Evolutionary conservation across 345 rosid genomes (phyloP), one percentile per base, ranked within the genome.

Genomic region (Angophora floribunda): DNA sequence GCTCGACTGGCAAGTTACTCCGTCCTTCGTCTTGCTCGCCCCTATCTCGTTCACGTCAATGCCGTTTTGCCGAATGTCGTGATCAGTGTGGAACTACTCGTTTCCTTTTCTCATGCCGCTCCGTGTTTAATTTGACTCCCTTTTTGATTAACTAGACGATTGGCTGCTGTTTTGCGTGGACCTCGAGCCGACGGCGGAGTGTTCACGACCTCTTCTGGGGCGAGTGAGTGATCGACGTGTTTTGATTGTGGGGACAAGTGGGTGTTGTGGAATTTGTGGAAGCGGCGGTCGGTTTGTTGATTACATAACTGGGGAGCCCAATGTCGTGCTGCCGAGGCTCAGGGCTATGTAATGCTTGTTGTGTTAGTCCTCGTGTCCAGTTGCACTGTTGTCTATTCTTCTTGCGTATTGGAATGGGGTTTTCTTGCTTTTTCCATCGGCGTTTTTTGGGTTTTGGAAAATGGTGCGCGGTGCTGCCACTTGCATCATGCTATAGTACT

Each of bases 51-150:
- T 59, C 51, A 9, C 51, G 51, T 10, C 51, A 50, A 50, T 50
- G 51, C 51, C 51, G 41, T 36, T 36, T n/a, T 3, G 0, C 36
- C 26, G 17, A n/a, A n/a, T 1, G 41, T 1, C 14, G 11, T 61
- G 30, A 10, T 0, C 45, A 17, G 80, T 32, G 24, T 2, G 45
- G 61, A 70, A 32, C 80, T 32, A 24, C 80, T 32, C 45, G 80
- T 17, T 32, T 32, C 9, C 32, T 10, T 8, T 70, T 36, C 5
- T 70, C 24, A 19, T 70, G 45, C 24, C 19, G 80, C 24, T 70
- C 19, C 0, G 80, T 70, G 45, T 32, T 41, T 1, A 36, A 32
- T 70, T 45, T 7, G 7, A 32, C 22, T 70, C 45, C 45, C 10
- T 16, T 0, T 36, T 32, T 0, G 80, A 32, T 2, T 17, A 36